phyloP scores from a whole-genome alignment of 805 yeast species.

The Wickerhamomyces kurtzmanii region DNA sequence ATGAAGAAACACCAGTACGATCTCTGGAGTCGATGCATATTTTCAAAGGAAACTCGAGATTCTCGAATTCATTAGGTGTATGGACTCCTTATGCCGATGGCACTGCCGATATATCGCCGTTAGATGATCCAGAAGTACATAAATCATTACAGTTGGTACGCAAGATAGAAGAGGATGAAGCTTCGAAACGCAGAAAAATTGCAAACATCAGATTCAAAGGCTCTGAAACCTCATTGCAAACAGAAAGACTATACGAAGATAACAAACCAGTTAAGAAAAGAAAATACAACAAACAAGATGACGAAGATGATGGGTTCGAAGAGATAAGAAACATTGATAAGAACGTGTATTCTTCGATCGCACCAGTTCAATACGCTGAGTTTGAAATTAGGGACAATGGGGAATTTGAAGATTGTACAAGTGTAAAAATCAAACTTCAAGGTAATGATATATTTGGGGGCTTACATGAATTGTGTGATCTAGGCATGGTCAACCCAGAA shows the following conservation, averaged over 20 bases:
- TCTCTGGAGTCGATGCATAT: constrained; percentile 49
- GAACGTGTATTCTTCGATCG: constrained; percentile 38
- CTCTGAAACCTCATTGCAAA: constrained; percentile 22
- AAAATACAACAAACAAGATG: constrained; percentile 13
- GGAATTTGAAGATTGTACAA: constrained; percentile 10
- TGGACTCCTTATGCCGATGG: constrained; percentile 73
- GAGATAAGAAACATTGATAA: constrained; percentile 8
- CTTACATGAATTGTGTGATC: constrained; percentile 52
- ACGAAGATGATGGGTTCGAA: constrained; percentile 6
- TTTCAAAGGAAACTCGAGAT: constrained; percentile 52
- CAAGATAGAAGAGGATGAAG: constrained; percentile 8
- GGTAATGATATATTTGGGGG: constrained; percentile 79
- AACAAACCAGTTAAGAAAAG: constrained; percentile 15
- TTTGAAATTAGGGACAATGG: constrained; percentile 31
- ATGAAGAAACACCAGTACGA: constrained; percentile 25
- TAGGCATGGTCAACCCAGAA: constrained; percentile 39
- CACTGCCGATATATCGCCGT: constrained; percentile 54
- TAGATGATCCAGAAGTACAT: constrained; percentile 36
- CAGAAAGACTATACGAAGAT: constrained; percentile 30
- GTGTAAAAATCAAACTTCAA: constrained; percentile 23
- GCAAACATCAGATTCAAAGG: constrained; percentile 63
- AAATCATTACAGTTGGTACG: constrained; percentile 16
- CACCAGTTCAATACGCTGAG: constrained; percentile 47
- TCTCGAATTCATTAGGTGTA: constrained; percentile 51
- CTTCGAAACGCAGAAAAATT: constrained; percentile 23